These are phyloP conservation scores for Aspergillus saccharolyticus DNA, from an alignment of 495 filamentous ascomycete species.

Conservation along the genomic window DNA sequence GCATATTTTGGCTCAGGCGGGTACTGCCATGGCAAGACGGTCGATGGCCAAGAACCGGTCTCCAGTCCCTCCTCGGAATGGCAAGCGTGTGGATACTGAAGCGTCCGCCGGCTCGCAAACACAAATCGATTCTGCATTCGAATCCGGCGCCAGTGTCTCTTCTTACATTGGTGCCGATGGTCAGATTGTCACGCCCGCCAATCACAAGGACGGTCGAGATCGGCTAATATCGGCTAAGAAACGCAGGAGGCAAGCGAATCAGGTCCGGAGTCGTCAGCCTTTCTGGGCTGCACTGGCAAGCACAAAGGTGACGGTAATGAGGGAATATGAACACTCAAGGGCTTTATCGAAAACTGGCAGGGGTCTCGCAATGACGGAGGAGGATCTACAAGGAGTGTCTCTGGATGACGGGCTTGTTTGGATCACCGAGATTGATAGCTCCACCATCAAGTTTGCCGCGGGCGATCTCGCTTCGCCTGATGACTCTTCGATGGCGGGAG, in stretches of 20 bases:
- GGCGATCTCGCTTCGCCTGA: slow-evolving; percentile 56
- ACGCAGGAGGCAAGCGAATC: slow-evolving; percentile 81
- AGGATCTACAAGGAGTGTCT: slow-evolving; percentile 74
- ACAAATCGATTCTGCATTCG: slow-evolving; percentile 40
- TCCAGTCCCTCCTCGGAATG: slow-evolving; percentile 34
- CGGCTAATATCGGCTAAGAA: slow-evolving; percentile 65
- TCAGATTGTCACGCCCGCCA: slow-evolving; percentile 43
- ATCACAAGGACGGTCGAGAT: slow-evolving; percentile 48
- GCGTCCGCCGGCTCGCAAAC: slow-evolving; percentile 48
- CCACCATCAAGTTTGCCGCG: slow-evolving; percentile 77
- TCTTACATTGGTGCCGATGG: slow-evolving; percentile 48
- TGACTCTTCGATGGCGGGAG: slow-evolving; percentile 27
- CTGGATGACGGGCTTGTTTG: slow-evolving; percentile 78
- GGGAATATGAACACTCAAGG: slow-evolving; percentile 85
- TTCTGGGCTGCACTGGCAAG: slow-evolving; percentile 92
- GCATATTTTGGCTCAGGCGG: slow-evolving; percentile 82
- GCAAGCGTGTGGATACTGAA: slow-evolving; percentile 54
- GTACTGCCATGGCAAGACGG: slow-evolving; percentile 49
- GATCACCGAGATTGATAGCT: slow-evolving; percentile 78
- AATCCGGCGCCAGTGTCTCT: slow-evolving; percentile 42
- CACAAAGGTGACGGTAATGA: slow-evolving; percentile 88
- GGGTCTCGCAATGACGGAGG: slow-evolving; percentile 65
- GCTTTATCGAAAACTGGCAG: slow-evolving; percentile 67
- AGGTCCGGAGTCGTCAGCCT: slow-evolving; percentile 83
- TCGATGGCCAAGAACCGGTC: slow-evolving; percentile 49